A percentile compares a stretch with the other conserved stretches of the same genome.
Evolutionary conservation across 495 filamentous ascomycete genomes (phyloP).

Genomic region (Paragyromitra xinjiangensis): DNA sequence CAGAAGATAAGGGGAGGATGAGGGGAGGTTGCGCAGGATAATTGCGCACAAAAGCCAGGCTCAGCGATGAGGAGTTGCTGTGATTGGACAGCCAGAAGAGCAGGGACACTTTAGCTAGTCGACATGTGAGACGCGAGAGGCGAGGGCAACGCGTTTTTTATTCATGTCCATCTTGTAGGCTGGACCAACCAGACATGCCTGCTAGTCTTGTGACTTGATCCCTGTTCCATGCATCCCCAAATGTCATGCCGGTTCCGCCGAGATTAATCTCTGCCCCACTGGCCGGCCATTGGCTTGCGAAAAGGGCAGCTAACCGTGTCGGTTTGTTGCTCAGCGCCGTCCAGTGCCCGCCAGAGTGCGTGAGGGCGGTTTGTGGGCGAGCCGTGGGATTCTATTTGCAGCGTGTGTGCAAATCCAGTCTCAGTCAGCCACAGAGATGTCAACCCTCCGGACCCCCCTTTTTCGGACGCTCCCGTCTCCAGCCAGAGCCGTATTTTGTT

Average conservation of each 20-base stretch:
- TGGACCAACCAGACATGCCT: conserved; percentile 47
- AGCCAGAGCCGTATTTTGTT: conserved; percentile 35
- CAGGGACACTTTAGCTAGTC: conserved; percentile 33
- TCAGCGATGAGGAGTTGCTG: conserved; percentile 32
- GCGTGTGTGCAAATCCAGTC: conserved; percentile 46
- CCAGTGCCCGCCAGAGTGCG: conserved; percentile 16
- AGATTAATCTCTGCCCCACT: conserved; percentile 51
- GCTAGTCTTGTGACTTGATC: conserved; percentile 52
- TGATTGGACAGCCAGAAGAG: conserved; percentile 36
- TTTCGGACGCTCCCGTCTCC: conserved; percentile 46
- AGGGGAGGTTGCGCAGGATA: conserved; percentile 46
- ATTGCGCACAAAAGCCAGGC: conserved; percentile 47
- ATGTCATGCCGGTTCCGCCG: conserved; percentile 54
- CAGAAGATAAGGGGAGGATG: conserved; percentile 48
- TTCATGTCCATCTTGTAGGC: conserved; percentile 49
- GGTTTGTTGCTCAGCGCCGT: conserved; percentile 46
- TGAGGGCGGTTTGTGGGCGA: conserved; percentile 47
- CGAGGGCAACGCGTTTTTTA: conserved; percentile 51
- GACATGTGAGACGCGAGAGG: conserved; percentile 55
- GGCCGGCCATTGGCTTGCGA: conserved; percentile 44
- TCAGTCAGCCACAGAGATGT: conserved; percentile 55
- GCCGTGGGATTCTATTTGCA: conserved; percentile 47
- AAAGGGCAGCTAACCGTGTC: conserved; percentile 53
- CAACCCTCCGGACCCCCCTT: conserved; percentile 50
- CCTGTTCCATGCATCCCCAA: conserved; percentile 47